Conservation (phyloP, 2,329 filamentous ascomycete genomes). For the Aureobasidium lini region DNA sequence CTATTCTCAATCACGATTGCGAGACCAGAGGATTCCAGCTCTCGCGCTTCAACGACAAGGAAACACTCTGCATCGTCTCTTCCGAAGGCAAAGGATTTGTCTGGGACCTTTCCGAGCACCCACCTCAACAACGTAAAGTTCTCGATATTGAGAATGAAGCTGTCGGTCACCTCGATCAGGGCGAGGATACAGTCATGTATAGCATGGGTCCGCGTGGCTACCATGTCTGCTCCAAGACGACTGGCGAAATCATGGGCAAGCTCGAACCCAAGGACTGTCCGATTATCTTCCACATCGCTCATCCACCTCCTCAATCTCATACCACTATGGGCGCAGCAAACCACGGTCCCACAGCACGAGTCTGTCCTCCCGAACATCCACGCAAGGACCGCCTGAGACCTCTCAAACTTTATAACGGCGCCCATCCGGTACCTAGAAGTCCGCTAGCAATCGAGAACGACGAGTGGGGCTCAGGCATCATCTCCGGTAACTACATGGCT, state of each 20-base stretch:
- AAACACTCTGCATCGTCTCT: constrained; percentile 40
- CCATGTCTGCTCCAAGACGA: constrained; percentile 35
- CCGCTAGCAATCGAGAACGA: constrained; percentile 27
- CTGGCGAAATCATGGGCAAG: constrained; percentile 32
- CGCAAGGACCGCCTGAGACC: constrained; percentile 18
- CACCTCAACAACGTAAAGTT: constrained; percentile 28
- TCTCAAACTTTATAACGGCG: constrained; percentile 18
- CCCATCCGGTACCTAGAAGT: constrained; percentile 14
- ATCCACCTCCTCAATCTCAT: constrained; percentile 16
- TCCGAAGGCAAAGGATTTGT: constrained; percentile 38
- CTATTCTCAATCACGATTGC: constrained; percentile 35
- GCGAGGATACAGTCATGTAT: constrained; percentile 35
- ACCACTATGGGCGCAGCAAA: constrained; percentile 19
- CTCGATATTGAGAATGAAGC: constrained; percentile 35
- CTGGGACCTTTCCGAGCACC: constrained; percentile 33
- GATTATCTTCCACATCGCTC: constrained; percentile 31
- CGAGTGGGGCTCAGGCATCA: constrained; percentile 43
- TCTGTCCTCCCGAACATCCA: constrained; percentile 19
- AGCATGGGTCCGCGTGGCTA: constrained; percentile 38
- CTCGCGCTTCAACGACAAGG: constrained; percentile 23
- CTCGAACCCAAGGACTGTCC: constrained; percentile 30
- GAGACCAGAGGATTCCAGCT: constrained; percentile 41
- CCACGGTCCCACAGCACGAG: constrained; percentile 10
- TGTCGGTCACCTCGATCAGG: constrained; percentile 40
- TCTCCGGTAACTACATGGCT: constrained; percentile 35